phyloP scores from a whole-genome alignment of 139 green algal species.

The Chlorella vulgaris region DNA sequence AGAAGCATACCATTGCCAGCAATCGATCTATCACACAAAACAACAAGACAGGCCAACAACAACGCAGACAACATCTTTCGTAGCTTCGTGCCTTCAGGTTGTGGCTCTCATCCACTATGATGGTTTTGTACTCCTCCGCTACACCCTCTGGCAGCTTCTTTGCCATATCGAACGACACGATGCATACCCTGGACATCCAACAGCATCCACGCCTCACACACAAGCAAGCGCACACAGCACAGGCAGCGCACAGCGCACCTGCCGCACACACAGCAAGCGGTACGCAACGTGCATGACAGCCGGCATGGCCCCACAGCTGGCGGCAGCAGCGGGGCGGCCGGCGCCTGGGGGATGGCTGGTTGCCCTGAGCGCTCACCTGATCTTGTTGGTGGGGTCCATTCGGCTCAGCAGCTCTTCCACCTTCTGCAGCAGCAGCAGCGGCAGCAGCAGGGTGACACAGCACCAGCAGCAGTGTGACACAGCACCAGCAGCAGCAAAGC shows the following conservation, averaged over 20 bases:
- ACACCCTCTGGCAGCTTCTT: constrained; percentile 63
- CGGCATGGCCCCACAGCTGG: too few relatives aligned
- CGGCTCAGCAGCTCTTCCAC: not conserved
- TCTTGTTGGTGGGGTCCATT: not conserved
- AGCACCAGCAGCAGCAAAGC: too few relatives aligned
- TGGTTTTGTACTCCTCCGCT: constrained; percentile 6
- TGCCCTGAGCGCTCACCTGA: not conserved
- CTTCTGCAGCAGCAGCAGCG: not conserved
- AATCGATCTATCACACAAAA: too few relatives aligned
- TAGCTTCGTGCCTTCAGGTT: constrained; percentile 59
- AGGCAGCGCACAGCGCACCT: not conserved
- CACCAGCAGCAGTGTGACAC: too few relatives aligned
- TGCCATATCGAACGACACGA: constrained; percentile 89
- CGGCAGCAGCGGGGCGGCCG: too few relatives aligned
- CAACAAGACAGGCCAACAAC: too few relatives aligned
- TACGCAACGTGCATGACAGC: too few relatives aligned
- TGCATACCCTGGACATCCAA: constrained; percentile 43
- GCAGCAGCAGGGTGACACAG: too few relatives aligned
- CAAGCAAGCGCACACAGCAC: not conserved
- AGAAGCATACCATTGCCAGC: too few relatives aligned
- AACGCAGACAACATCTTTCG: not conserved
- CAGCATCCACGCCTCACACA: not conserved
- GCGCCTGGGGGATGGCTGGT: too few relatives aligned
- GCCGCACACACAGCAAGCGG: not conserved
- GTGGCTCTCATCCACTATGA: constrained; percentile 62